Percentiles rank a stretch among this genome's conserved stretches.
These are phyloP conservation scores for Sclerotinia glacialis DNA, from an alignment of 2,329 filamentous ascomycete species.

Conservation along the genomic window DNA sequence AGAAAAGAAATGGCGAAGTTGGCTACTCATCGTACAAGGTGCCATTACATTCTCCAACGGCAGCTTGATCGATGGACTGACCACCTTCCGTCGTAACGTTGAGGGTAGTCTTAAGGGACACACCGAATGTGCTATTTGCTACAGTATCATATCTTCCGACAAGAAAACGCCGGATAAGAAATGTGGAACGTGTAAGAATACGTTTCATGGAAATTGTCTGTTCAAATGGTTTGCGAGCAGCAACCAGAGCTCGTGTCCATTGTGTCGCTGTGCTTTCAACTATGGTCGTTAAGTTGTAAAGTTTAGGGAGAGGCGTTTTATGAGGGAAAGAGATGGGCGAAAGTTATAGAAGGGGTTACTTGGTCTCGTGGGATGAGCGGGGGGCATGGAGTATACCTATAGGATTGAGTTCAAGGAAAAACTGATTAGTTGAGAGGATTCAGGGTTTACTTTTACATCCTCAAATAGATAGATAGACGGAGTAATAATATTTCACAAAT, in stretches of 20 bases:
- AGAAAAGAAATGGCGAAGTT: constrained; percentile 89
- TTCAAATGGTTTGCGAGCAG: constrained; percentile 98
- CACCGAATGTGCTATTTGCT: constrained; percentile 94
- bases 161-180: constrained; percentile 88
- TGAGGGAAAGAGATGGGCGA: neutral
- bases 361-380: neutral
- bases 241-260: constrained; percentile 84
- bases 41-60: constrained; percentile 93
- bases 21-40: constrained; percentile 84
- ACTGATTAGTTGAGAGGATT: neutral
- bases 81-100: constrained; percentile 83
- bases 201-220: constrained; percentile 85
- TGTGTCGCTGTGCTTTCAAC: constrained; percentile 86
- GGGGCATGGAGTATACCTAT: neutral
- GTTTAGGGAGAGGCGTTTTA: neutral
- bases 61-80: constrained; percentile 80
- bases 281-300: constrained; percentile 40
- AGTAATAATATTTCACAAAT: neutral
- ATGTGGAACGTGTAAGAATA: constrained; percentile 88
- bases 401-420: neutral
- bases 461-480: neutral
- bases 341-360: neutral
- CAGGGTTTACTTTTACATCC: neutral
- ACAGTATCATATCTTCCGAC: constrained; percentile 86
- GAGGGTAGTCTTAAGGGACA: constrained; percentile 87